These are phyloP conservation scores for Rhazya stricta DNA, from an alignment of 257 asterid species.

Conservation along the genomic window DNA sequence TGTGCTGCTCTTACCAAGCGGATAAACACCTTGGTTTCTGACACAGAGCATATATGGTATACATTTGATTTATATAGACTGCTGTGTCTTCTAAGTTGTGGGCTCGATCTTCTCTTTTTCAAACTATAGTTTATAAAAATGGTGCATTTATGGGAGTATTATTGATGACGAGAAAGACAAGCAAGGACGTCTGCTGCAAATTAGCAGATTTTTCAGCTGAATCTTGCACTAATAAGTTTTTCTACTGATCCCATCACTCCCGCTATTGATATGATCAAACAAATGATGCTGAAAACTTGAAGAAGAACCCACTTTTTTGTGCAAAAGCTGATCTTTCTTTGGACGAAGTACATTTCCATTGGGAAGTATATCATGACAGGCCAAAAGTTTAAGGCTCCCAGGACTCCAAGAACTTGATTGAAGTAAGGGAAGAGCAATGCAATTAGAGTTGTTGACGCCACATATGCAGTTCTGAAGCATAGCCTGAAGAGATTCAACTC, in stretches of 20 bases:
- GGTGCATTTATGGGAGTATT: too few species aligned
- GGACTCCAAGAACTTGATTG: slow-evolving; percentile 57
- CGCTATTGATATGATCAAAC: slow-evolving; percentile 40
- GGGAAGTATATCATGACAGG: slow-evolving; percentile 67
- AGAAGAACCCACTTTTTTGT: slow-evolving; percentile 47
- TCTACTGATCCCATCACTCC: slow-evolving; percentile 55
- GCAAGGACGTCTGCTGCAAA: too few species aligned
- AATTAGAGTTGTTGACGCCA: slow-evolving; percentile 46
- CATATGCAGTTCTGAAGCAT: slow-evolving; percentile 55
- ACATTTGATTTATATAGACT: too few species aligned
- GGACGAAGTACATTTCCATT: slow-evolving; percentile 54
- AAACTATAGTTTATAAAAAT: too few species aligned
- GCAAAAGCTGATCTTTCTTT: slow-evolving; percentile 48
- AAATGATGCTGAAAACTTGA: slow-evolving; percentile 39
- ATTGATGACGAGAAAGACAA: too few species aligned
- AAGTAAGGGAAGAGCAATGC: slow-evolving; percentile 57
- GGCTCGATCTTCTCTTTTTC: too few species aligned
- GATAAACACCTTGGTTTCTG: too few species aligned
- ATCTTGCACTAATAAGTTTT: slow-evolving; percentile 46
- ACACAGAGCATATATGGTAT: too few species aligned
- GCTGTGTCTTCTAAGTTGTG: too few species aligned
- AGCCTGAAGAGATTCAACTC: slow-evolving; percentile 52
- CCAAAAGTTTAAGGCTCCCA: slow-evolving; percentile 65
- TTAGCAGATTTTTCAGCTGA: too few species aligned
- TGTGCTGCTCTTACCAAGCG: too few species aligned